These are phyloP conservation scores for Globisporangium ultimum DNA, from an alignment of 352 stramenopile species.

Conservation along the genomic window DNA sequence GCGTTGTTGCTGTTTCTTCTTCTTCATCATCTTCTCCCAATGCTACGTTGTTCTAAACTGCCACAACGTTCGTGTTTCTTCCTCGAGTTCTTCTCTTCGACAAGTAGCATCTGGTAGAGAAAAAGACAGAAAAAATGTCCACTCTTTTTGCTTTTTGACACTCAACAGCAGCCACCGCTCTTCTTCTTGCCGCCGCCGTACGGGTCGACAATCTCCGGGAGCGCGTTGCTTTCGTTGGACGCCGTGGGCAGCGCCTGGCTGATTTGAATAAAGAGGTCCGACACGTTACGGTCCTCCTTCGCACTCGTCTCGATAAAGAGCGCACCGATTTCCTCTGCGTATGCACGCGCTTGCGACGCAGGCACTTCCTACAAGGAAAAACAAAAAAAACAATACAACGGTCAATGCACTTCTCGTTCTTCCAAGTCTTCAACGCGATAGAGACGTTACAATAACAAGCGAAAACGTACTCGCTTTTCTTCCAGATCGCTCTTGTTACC, in stretches of 20 bases:
- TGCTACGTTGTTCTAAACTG: background rate
- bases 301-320: conserved; percentile 94
- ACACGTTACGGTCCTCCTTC: conserved; percentile 93
- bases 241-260: conserved; percentile 76
- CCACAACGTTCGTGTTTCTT: background rate
- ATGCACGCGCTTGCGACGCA: conserved; percentile 79
- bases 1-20: conserved; percentile 1
- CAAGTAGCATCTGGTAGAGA: background rate
- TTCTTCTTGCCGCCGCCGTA: conserved; percentile 85
- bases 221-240: conserved; percentile 71
- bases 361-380: conserved; percentile 67
- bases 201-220: conserved; percentile 83
- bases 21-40: background rate
- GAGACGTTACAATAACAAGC: background rate
- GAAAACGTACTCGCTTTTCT: conserved; percentile 63
- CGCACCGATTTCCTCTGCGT: conserved; percentile 91
- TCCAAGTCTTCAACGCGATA: too few relatives aligned
- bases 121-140: too few relatives aligned
- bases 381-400: too few relatives aligned
- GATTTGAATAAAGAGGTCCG: conserved; percentile 91
- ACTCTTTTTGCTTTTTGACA: conserved; percentile 4
- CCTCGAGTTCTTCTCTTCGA: background rate
- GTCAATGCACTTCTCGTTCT: too few relatives aligned
- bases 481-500: conserved; percentile 94
- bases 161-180: conserved; percentile 72